phyloP scores from a whole-genome alignment of 108 stramenopile genomes.

The Chaetoceros tenuissimus region DNA sequence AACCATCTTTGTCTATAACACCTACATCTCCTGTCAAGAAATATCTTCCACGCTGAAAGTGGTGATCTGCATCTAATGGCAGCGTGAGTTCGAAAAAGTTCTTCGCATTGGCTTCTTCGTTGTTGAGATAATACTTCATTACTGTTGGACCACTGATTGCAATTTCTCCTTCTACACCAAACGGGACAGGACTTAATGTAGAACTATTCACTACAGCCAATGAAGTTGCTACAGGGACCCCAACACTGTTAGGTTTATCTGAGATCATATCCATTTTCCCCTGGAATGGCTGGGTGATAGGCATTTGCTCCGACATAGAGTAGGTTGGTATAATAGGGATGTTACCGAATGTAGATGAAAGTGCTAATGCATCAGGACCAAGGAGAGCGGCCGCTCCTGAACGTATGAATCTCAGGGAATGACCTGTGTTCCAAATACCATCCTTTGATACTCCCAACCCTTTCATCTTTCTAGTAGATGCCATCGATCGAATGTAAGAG shows the following conservation, averaged over 20 bases:
- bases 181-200: conserved; percentile 4
- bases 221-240: conserved; percentile 8
- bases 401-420: conserved; percentile 7
- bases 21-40: conserved; percentile 33
- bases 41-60: conserved; percentile 6
- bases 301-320: conserved; percentile 12
- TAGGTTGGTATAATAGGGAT: conserved; percentile 9
- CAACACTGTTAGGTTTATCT: conserved; percentile 4
- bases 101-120: conserved; percentile 10
- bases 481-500: neutral
- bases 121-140: conserved; percentile 9
- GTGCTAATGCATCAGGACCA: conserved; percentile 9
- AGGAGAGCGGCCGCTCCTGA: conserved; percentile 8
- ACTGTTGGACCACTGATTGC: conserved; percentile 10
- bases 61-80: neutral
- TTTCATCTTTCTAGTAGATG: neutral
- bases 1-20: conserved; percentile 22
- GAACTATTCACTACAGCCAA: conserved; percentile 2
- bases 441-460: neutral
- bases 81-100: conserved; percentile 10
- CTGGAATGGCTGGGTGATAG: conserved; percentile 5
- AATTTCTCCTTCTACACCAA: conserved; percentile 12
- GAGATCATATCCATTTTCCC: conserved; percentile 6
- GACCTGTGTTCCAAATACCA: conserved; percentile 9
- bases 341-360: conserved; percentile 1